Evolutionary conservation across 1,284 basidiomycete genomes (phyloP).

Genomic region (Cystobasidium sp.): DNA sequence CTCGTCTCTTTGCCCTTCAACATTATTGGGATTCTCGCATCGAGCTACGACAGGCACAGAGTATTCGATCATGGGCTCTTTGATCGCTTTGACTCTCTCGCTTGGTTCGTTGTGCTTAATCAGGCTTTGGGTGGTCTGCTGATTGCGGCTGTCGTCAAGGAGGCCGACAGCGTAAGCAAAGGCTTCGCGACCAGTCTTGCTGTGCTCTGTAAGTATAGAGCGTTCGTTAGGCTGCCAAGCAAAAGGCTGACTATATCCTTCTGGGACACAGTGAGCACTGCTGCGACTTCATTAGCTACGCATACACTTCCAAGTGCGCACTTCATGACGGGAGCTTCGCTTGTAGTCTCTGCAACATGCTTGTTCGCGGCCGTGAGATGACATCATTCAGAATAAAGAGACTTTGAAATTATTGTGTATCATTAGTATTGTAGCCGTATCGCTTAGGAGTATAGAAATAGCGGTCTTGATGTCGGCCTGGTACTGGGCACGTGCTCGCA

Average conservation of each 20-base stretch:
- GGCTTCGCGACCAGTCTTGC: slow-evolving; percentile 53
- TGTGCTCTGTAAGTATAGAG: slow-evolving; percentile 48
- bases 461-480: neutral
- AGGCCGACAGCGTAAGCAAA: slow-evolving; percentile 51
- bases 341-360: slow-evolving; percentile 49
- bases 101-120: slow-evolving; percentile 51
- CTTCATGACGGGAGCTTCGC: slow-evolving; percentile 46
- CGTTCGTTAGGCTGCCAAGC: too few relatives aligned
- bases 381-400: neutral
- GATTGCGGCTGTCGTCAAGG: slow-evolving; percentile 51
- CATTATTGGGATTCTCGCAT: slow-evolving; percentile 35
- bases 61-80: slow-evolving; percentile 16
- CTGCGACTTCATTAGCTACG: slow-evolving; percentile 44
- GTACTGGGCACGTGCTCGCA: slow-evolving; percentile 2
- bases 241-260: neutral
- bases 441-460: neutral
- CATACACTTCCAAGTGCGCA: slow-evolving; percentile 41
- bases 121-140: slow-evolving; percentile 52
- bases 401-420: neutral
- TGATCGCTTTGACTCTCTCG: slow-evolving; percentile 46
- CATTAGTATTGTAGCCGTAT: neutral
- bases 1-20: slow-evolving; percentile 50
- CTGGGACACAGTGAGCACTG: slow-evolving; percentile 47
- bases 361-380: slow-evolving; percentile 42
- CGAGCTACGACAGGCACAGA: slow-evolving; percentile 17